A percentile compares a stretch with the other conserved stretches of the same genome.
Evolutionary conservation across 1,139 yeast species (phyloP).

Genomic region (Candida pseudocylindracea): DNA sequence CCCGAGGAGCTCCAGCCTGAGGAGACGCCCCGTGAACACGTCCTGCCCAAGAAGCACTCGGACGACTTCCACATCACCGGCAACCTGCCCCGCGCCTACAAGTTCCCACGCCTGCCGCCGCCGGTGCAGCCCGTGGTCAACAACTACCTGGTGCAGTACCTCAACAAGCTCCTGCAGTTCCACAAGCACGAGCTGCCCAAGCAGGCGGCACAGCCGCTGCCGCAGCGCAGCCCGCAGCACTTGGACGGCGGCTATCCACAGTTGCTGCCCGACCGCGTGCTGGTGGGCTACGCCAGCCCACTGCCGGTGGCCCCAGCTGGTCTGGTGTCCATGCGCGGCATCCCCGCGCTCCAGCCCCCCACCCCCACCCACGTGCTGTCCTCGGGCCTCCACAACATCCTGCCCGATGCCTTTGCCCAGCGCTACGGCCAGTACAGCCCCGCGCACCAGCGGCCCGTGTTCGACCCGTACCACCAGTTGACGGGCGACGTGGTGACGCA

Average conservation of each 20-base stretch:
- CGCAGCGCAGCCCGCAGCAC: background rate
- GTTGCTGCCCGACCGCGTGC: background rate
- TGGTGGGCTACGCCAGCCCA: too few relatives aligned
- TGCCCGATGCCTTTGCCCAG: too few relatives aligned
- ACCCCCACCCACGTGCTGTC: too few relatives aligned
- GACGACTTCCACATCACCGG: conserved; percentile 19
- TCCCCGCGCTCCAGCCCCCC: too few relatives aligned
- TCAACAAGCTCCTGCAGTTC: conserved; percentile 4
- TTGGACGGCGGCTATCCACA: conserved; percentile 8
- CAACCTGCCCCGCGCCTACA: conserved; percentile 18
- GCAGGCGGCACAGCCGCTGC: background rate
- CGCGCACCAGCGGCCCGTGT: too few relatives aligned
- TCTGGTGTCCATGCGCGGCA: too few relatives aligned
- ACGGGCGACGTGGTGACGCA: too few relatives aligned
- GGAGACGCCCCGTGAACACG: conserved; percentile 3
- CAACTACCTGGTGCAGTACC: conserved; percentile 2
- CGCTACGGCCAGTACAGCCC: too few relatives aligned
- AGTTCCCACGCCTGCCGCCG: conserved; percentile 20
- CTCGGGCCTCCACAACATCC: too few relatives aligned
- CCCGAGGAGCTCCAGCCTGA: conserved; percentile 4
- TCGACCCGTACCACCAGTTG: too few relatives aligned
- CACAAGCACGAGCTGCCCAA: conserved; percentile 8
- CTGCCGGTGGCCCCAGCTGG: too few relatives aligned
- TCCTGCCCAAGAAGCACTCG: conserved; percentile 3
- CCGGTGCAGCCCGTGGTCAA: conserved; percentile 18